A percentile compares a stretch with the other conserved stretches of the same genome.
Conservation (phyloP, 2,329 filamentous ascomycete species). For the Diaporthe citrichinensis region DNA sequence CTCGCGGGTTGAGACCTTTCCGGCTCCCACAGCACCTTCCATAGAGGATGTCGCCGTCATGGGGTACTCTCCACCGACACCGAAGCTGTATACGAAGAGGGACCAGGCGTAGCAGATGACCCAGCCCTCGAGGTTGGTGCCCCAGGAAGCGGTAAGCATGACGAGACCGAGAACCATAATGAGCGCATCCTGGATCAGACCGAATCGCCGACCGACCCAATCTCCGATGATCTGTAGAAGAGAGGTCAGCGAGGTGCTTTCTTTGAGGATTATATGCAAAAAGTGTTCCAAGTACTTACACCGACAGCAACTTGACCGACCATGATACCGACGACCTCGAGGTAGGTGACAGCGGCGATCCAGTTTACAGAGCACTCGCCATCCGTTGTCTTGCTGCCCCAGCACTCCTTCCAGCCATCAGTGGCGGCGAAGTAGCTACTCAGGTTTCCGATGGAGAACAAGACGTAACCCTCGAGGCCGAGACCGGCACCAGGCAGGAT, state of each 20-base stretch:
- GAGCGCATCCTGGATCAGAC: conserved; percentile 92
- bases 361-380: conserved; percentile 82
- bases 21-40: conserved; percentile 89
- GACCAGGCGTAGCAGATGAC: conserved; percentile 97
- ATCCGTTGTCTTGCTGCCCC: conserved; percentile 68
- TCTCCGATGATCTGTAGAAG: conserved; percentile 66
- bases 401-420: conserved; percentile 78
- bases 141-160: conserved; percentile 94
- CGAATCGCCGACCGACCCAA: conserved; percentile 92
- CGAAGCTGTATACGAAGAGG: conserved; percentile 86
- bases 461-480: conserved; percentile 92
- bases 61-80: conserved; percentile 90
- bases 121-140: conserved; percentile 89
- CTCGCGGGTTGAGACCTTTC: conserved; percentile 89
- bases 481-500: conserved; percentile 93
- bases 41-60: conserved; percentile 97
- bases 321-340: conserved; percentile 96
- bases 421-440: conserved; percentile 83
- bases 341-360: conserved; percentile 87
- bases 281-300: conserved; percentile 61
- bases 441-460: conserved; percentile 97
- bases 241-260: not conserved
- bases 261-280: not conserved
- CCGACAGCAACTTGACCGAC: conserved; percentile 91
- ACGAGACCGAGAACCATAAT: conserved; percentile 96